These are phyloP conservation scores for Golubevia pallescens DNA, from an alignment of 1,284 basidiomycete genomes.

Conservation along the genomic window DNA sequence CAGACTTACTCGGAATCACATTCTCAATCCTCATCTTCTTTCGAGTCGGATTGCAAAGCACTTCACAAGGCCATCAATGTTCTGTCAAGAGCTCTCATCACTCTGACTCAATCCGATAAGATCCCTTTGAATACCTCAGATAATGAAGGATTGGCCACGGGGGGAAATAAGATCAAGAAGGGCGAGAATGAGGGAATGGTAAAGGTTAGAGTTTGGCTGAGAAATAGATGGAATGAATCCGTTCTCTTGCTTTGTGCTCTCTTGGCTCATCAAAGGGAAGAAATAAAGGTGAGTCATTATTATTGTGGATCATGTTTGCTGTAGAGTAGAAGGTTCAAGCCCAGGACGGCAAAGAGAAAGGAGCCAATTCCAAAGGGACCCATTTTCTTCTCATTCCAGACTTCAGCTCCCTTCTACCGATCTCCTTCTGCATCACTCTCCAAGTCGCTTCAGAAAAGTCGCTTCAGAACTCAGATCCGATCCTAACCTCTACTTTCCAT, in stretches of 20 bases:
- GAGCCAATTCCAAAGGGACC: too few species aligned
- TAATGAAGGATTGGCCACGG: not conserved
- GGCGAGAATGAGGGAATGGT: constrained; percentile 20
- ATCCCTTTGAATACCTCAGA: constrained; percentile 4
- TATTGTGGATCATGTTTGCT: not conserved
- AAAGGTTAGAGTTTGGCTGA: constrained; percentile 42
- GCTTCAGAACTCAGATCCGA: too few species aligned
- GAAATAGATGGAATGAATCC: constrained; percentile 45
- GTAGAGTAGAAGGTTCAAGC: too few species aligned
- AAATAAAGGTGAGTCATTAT: constrained; percentile 16
- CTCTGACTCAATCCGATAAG: constrained; percentile 25
- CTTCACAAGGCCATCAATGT: constrained; percentile 16
- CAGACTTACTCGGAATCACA: constrained; percentile 14
- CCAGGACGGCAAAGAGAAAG: too few species aligned
- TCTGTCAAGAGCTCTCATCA: constrained; percentile 22
- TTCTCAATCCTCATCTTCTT: constrained; percentile 12
- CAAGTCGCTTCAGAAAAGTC: too few species aligned
- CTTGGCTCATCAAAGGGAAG: constrained; percentile 23
- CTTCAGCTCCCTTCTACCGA: too few species aligned
- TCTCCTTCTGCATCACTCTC: too few species aligned
- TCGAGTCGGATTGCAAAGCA: not conserved
- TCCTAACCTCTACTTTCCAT: not conserved
- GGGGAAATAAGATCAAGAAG: not conserved
- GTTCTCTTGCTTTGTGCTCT: constrained; percentile 36
- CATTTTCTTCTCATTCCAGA: too few species aligned